Percentiles rank a stretch among this genome's conserved stretches.
These are phyloP conservation scores for Solanum chaucha DNA, from an alignment of 257 asterid genomes.

Conservation along the genomic window DNA sequence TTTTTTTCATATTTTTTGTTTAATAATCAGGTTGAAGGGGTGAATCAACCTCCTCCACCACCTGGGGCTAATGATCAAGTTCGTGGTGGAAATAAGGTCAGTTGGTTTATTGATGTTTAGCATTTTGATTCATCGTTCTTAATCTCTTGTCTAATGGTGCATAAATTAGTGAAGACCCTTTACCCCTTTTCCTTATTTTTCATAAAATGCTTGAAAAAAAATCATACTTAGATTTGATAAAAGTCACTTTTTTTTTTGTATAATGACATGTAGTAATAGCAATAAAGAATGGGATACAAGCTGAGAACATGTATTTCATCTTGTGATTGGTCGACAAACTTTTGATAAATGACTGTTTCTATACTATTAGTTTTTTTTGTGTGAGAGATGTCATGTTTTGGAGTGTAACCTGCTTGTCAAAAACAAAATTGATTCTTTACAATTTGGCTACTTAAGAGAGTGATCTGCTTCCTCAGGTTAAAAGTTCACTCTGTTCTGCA, in stretches of 20 bases:
- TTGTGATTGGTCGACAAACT: not conserved
- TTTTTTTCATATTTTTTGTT: not conserved
- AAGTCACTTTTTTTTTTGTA: not conserved
- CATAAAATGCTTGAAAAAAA: not conserved
- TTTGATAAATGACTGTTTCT: not conserved
- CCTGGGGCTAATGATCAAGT: constrained; percentile 21
- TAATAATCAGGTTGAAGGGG: constrained; percentile 52
- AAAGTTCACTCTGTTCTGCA: not conserved
- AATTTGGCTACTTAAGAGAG: not conserved
- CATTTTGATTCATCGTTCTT: not conserved
- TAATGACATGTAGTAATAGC: not conserved
- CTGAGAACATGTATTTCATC: not conserved
- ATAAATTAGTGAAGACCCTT: not conserved
- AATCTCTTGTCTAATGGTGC: not conserved
- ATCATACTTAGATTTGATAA: not conserved
- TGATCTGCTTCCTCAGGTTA: not conserved
- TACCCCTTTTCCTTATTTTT: not conserved
- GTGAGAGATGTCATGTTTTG: not conserved
- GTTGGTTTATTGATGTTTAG: not conserved
- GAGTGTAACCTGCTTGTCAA: not conserved
- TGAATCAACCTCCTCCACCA: constrained; percentile 39
- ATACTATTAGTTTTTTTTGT: not conserved
- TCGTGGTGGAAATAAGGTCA: constrained; percentile 75
- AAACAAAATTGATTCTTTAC: not conserved
- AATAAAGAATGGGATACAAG: not conserved